phyloP scores from a whole-genome alignment of 2,329 filamentous ascomycete genomes.

The Penicillium polonicum region DNA sequence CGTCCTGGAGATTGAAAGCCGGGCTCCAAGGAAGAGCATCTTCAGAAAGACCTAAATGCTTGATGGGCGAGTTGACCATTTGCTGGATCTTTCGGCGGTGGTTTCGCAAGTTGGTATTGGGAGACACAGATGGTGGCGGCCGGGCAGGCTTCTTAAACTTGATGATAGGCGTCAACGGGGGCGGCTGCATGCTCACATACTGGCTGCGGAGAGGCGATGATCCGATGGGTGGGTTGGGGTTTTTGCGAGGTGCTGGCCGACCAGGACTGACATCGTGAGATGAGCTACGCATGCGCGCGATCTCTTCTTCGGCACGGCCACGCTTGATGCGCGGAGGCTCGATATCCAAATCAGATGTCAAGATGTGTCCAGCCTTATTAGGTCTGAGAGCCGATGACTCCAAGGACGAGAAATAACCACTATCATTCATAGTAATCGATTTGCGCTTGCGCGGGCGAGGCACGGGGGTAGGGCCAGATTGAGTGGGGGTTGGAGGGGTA shows the following conservation, averaged over 20 bases:
- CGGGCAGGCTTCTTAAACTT: conserved; percentile 70
- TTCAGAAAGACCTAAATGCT: conserved; percentile 43
- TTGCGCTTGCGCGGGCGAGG: conserved; percentile 71
- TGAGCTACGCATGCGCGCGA: conserved; percentile 85
- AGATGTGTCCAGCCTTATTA: conserved; percentile 60
- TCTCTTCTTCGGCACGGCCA: conserved; percentile 91
- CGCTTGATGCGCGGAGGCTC: conserved; percentile 80
- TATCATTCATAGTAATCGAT: conserved; percentile 80
- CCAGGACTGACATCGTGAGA: conserved; percentile 84
- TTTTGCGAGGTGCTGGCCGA: conserved; percentile 43
- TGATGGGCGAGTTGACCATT: conserved; percentile 75
- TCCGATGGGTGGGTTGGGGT: conserved; percentile 45
- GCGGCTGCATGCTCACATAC: conserved; percentile 61
- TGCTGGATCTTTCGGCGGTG: conserved; percentile 80
- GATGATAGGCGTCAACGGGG: conserved; percentile 78
- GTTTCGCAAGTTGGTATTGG: conserved; percentile 85
- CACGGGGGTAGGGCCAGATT: conserved; percentile 63
- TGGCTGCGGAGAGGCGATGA: conserved; percentile 67
- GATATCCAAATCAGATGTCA: conserved; percentile 71
- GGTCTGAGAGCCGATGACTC: conserved; percentile 84
- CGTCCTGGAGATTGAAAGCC: conserved; percentile 53
- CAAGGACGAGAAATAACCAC: conserved; percentile 93
- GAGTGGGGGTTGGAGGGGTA: conserved; percentile 70
- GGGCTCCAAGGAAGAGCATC: conserved; percentile 48
- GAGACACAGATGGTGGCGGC: conserved; percentile 76